These are phyloP conservation scores for Xylaria sp. DNA, from an alignment of 2,329 filamentous ascomycete species.

Conservation along the genomic window DNA sequence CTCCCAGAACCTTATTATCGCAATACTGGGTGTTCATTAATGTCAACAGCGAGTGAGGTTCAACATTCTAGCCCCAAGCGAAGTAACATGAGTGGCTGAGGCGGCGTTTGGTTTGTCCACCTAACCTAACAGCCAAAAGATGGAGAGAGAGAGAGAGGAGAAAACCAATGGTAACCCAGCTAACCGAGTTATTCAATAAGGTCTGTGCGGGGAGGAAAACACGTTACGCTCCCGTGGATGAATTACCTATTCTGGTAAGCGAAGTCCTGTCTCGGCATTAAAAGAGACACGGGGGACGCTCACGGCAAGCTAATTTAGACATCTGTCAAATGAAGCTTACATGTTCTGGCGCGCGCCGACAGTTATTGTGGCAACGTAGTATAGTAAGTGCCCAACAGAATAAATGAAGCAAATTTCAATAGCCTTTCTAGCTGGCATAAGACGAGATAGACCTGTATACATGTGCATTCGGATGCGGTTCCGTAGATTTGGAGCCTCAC, in stretches of 20 bases:
- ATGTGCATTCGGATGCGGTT: slow-evolving; percentile 27
- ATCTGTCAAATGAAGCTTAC: too few species aligned
- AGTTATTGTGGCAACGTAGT: not conserved
- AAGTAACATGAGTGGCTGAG: slow-evolving; percentile 15
- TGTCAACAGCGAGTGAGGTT: not conserved
- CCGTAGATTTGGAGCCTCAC: slow-evolving; percentile 37
- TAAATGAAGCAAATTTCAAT: not conserved
- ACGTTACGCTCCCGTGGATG: slow-evolving; percentile 13
- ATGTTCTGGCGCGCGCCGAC: too few species aligned
- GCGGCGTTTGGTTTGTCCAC: slow-evolving; percentile 6
- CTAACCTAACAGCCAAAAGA: not conserved
- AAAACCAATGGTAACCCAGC: not conserved
- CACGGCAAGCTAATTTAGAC: slow-evolving; percentile 14
- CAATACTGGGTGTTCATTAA: not conserved
- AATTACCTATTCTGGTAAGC: slow-evolving; percentile 29
- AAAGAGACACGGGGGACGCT: slow-evolving; percentile 10
- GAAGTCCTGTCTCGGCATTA: slow-evolving; percentile 25
- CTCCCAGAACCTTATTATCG: slow-evolving; percentile 13
- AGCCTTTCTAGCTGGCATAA: not conserved
- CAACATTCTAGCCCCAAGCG: not conserved
- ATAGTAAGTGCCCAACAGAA: not conserved
- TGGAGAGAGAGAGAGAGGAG: not conserved
- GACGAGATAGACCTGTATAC: slow-evolving; percentile 6
- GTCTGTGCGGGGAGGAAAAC: slow-evolving; percentile 28
- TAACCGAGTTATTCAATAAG: slow-evolving; percentile 19